Conservation (phyloP, 768 basidiomycete species). For the Macrocybe gigantea region DNA sequence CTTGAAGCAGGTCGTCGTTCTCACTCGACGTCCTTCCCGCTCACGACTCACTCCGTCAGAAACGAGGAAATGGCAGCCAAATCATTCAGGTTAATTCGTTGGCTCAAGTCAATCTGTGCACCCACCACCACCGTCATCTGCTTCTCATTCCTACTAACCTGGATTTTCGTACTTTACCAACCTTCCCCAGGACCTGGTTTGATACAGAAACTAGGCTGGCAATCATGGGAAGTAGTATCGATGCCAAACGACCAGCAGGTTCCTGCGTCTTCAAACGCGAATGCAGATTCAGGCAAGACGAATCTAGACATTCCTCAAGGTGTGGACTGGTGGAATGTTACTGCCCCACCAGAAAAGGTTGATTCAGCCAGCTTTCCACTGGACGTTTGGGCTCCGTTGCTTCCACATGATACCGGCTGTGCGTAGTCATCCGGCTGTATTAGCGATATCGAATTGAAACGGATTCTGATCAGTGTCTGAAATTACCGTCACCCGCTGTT, state of each 20-base stretch:
- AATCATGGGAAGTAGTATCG: constrained; percentile 71
- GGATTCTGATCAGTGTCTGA: constrained; percentile 58
- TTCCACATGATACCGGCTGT: constrained; percentile 76
- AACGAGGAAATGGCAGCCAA: constrained; percentile 31
- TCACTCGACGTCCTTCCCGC: not conserved
- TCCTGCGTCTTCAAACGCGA: constrained; percentile 8
- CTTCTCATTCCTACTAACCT: constrained; percentile 70
- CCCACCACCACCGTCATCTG: constrained; percentile 57
- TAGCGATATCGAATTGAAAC: not conserved
- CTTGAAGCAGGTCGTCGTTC: too few species aligned
- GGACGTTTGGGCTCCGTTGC: constrained; percentile 72
- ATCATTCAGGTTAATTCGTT: constrained; percentile 41
- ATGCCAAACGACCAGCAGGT: constrained; percentile 14
- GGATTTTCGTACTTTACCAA: constrained; percentile 78
- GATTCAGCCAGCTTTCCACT: constrained; percentile 72
- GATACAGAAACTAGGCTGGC: constrained; percentile 79
- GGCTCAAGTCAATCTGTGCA: constrained; percentile 45
- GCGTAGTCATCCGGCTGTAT: constrained; percentile 21
- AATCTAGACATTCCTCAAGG: constrained; percentile 15
- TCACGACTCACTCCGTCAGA: constrained; percentile 5
- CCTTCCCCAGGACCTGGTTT: constrained; percentile 68
- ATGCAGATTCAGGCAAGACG: constrained; percentile 9
- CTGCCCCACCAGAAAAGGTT: constrained; percentile 29
- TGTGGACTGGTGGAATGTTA: constrained; percentile 71
- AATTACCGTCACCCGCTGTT: constrained; percentile 65